Percentiles rank a stretch among this genome's conserved stretches.
Conservation (phyloP, 257 asterid genomes). For the Primulina eburnea region DNA sequence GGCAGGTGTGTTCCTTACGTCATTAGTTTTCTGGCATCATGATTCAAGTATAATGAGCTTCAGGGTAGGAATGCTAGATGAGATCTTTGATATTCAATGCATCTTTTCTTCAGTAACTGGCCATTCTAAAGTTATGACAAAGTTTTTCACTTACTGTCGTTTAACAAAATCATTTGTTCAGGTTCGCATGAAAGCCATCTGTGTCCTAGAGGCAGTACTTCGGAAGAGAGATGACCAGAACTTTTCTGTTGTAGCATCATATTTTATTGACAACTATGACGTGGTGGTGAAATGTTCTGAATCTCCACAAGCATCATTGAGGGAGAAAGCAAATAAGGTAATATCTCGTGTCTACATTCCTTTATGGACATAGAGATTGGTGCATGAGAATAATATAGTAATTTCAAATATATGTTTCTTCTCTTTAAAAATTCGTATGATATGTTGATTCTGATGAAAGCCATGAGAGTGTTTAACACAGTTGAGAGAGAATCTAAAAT, state of each 20-base stretch:
- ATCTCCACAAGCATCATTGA: constrained; percentile 95
- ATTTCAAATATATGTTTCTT: neutral
- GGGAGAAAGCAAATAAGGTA: constrained; percentile 96
- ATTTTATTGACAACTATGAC: constrained; percentile 67
- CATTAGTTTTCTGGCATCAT: constrained; percentile 18
- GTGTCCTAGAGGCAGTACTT: constrained; percentile 86
- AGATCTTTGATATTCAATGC: neutral
- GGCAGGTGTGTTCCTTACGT: constrained; percentile 71
- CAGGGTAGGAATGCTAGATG: constrained; percentile 7
- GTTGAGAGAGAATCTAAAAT: neutral
- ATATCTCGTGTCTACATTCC: constrained; percentile 23
- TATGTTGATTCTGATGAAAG: constrained; percentile 17
- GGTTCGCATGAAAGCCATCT: constrained; percentile 93
- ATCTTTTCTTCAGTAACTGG: constrained; percentile 11
- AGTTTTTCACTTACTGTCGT: constrained; percentile 18
- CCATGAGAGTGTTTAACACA: neutral
- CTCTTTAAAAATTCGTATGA: constrained; percentile 5
- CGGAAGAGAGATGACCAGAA: constrained; percentile 71
- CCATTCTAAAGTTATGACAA: neutral
- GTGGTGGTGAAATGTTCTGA: constrained; percentile 75
- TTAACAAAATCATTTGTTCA: constrained; percentile 33
- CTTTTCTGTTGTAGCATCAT: constrained; percentile 54
- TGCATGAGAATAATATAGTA: constrained; percentile 1
- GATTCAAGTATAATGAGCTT: constrained; percentile 14
- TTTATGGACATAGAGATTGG: constrained; percentile 17